Conservation (phyloP, 768 basidiomycete genomes). For the Tulasnella sp. region DNA sequence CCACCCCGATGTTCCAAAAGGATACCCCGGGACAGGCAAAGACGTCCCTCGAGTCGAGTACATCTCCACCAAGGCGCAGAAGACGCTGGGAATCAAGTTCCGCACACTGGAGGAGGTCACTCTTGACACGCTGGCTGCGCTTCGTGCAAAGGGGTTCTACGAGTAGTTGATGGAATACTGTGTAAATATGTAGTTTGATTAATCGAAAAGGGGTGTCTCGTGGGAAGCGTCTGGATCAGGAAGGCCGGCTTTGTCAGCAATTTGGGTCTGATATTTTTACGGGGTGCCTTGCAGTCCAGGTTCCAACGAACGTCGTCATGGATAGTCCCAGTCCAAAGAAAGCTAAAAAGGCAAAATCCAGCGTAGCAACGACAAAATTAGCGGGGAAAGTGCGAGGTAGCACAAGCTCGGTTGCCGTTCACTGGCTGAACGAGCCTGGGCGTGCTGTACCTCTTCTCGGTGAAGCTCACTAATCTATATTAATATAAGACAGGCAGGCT, state of each 20-base stretch:
- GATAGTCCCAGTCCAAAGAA: background rate
- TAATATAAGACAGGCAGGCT: background rate
- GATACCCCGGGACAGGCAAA: constrained; percentile 7
- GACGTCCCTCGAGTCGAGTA: background rate
- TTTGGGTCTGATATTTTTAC: too few species aligned
- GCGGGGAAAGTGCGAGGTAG: background rate
- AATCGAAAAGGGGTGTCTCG: background rate
- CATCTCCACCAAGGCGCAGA: constrained; percentile 7
- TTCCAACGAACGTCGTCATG: background rate
- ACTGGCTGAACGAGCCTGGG: background rate
- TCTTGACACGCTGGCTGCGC: background rate
- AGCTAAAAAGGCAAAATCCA: background rate
- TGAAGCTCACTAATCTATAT: background rate
- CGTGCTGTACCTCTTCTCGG: background rate
- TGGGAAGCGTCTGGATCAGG: background rate
- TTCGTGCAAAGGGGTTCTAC: constrained; percentile 4
- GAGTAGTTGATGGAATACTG: background rate
- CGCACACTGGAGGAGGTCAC: constrained; percentile 25
- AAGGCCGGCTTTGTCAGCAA: background rate
- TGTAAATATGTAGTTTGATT: background rate
- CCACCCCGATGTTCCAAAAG: background rate
- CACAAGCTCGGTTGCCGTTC: background rate
- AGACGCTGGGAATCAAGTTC: constrained; percentile 11
- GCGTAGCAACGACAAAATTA: background rate
- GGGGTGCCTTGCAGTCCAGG: background rate